Conservation (phyloP, 768 basidiomycete genomes). For the Phaffia tasmanica region DNA sequence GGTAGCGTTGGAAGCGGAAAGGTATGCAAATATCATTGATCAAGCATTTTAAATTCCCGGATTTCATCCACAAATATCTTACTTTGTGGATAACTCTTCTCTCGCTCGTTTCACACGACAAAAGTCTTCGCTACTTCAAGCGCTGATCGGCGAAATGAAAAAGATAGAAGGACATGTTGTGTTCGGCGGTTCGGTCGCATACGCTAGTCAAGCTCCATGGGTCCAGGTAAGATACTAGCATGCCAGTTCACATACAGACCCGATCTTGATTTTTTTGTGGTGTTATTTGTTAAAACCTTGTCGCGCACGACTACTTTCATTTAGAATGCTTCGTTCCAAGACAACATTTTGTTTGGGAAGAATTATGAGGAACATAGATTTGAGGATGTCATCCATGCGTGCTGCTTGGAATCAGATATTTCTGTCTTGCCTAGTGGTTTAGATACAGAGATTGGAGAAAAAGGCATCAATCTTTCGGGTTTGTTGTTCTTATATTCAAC, state of each 20-base stretch:
- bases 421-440: conserved; percentile 30
- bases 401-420: conserved; percentile 31
- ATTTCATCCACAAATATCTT: too few relatives aligned
- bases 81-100: not conserved
- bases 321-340: conserved; percentile 31
- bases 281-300: not conserved
- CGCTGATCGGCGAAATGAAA: conserved; percentile 35
- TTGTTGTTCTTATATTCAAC: not conserved
- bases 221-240: conserved; percentile 26
- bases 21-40: not conserved
- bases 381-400: conserved; percentile 31
- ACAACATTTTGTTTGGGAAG: conserved; percentile 45
- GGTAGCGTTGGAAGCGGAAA: conserved; percentile 37
- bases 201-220: conserved; percentile 36
- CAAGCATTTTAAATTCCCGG: too few relatives aligned
- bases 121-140: conserved; percentile 31
- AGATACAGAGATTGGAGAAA: conserved; percentile 54
- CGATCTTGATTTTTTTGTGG: not conserved
- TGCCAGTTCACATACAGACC: too few relatives aligned
- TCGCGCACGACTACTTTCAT: not conserved
- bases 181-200: conserved; percentile 33
- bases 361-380: conserved; percentile 28
- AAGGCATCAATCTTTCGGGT: conserved; percentile 44
- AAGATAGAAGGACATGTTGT: conserved; percentile 27
- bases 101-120: not conserved